These are phyloP conservation scores for Cytospora schulzeri DNA, from an alignment of 2,329 filamentous ascomycete genomes.

Conservation along the genomic window DNA sequence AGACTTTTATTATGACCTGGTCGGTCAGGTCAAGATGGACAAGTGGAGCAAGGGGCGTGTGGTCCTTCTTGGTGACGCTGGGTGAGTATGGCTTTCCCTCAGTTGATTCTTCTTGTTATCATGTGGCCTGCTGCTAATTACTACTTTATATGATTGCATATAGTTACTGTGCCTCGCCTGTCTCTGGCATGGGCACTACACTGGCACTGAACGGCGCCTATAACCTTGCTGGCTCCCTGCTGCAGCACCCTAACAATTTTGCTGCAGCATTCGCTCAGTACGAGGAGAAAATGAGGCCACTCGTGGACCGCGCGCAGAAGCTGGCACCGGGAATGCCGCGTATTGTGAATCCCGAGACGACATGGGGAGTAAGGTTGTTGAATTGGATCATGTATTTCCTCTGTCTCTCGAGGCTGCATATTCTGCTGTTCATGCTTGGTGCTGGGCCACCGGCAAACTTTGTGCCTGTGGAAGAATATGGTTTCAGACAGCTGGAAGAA, in stretches of 20 bases:
- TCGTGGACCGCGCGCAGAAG: slow-evolving; percentile 42
- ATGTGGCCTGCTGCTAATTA: not conserved
- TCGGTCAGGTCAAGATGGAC: slow-evolving; percentile 46
- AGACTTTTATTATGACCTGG: slow-evolving; percentile 41
- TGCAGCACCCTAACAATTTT: slow-evolving; percentile 31
- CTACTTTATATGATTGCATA: too few species aligned
- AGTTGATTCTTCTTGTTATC: not conserved
- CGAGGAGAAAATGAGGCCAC: slow-evolving; percentile 38
- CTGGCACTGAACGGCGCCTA: slow-evolving; percentile 51
- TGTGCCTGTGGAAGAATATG: slow-evolving; percentile 16
- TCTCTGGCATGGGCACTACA: slow-evolving; percentile 53
- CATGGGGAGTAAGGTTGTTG: slow-evolving; percentile 34
- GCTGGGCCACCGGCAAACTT: slow-evolving; percentile 17
- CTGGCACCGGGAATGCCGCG: slow-evolving; percentile 34
- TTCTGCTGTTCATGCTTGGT: slow-evolving; percentile 5
- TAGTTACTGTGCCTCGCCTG: slow-evolving; percentile 45
- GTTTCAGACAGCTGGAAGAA: slow-evolving; percentile 6
- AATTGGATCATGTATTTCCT: slow-evolving; percentile 24
- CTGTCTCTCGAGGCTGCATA: not conserved
- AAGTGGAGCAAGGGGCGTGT: slow-evolving; percentile 41
- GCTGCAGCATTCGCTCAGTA: slow-evolving; percentile 41
- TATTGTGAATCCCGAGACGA: slow-evolving; percentile 34
- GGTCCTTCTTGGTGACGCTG: slow-evolving; percentile 53
- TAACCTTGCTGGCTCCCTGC: slow-evolving; percentile 52
- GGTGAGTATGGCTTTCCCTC: slow-evolving; percentile 18